Conservation (phyloP, 1,139 yeast species). For the Scheffersomyces segobiensis region DNA sequence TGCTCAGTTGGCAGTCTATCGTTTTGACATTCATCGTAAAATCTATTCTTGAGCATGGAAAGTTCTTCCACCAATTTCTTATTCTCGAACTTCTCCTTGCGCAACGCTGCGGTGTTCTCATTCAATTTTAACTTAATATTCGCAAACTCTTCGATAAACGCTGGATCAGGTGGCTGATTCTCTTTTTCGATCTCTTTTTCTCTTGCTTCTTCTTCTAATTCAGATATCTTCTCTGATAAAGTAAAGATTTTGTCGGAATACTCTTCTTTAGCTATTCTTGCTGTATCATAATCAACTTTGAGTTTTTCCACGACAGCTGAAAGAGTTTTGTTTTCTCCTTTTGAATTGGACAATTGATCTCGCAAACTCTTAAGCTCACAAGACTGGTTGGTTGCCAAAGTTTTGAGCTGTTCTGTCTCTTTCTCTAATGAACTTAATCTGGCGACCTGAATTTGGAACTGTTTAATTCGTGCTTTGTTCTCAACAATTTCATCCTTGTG, state of each 20-base stretch:
- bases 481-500: neutral
- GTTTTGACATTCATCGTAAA: constrained; percentile 15
- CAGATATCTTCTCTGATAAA: constrained; percentile 23
- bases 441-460: neutral
- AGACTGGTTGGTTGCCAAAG: neutral
- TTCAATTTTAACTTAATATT: constrained; percentile 52
- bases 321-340: constrained; percentile 16
- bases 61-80: constrained; percentile 58
- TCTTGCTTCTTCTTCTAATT: constrained; percentile 18
- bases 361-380: constrained; percentile 9
- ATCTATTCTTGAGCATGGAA: constrained; percentile 50
- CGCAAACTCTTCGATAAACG: constrained; percentile 47
- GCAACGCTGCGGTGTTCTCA: constrained; percentile 51
- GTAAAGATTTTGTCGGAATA: constrained; percentile 27
- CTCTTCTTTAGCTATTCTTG: constrained; percentile 23
- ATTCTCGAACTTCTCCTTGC: constrained; percentile 57
- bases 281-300: constrained; percentile 39
- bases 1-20: constrained; percentile 33
- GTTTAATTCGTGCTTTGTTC: constrained; percentile 8
- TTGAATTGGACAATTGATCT: constrained; percentile 7
- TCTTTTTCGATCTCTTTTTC: constrained; percentile 27
- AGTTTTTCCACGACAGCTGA: constrained; percentile 19
- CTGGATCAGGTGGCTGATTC: constrained; percentile 40
- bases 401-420: neutral
- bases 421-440: neutral